Evolutionary conservation across 2,329 filamentous ascomycete species (phyloP), one percentile per base, ranked within the genome.

Genomic region (Epichloe coenophiala): DNA sequence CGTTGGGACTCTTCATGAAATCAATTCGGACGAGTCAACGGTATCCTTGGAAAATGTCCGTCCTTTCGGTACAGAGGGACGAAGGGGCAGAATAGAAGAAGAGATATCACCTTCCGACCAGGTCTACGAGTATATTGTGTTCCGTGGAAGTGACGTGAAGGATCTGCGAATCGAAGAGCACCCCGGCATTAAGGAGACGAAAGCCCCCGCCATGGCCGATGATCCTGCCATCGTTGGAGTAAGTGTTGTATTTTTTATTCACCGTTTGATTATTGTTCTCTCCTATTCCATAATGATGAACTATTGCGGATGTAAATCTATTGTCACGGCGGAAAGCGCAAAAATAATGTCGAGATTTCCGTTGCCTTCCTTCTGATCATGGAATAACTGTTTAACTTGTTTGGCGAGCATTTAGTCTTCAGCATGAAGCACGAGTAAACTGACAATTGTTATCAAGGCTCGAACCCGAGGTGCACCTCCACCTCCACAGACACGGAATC

Each of bases 321-420:
- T 76, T 80, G 65, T 76, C 75, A 79, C 80, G 77, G 81, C 84
- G 84, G 86, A 86, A 84, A 86, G 88, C 88, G 89, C 89, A 95
- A 83, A 81, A 74, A 88, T 78, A 78, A 74, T 95, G 90, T 95
- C 83, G 90, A 95, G 81, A 84, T 86, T 84, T 95, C 90, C 89
- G 90, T 95, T 96, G 90, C 89, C 90, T 96, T 96, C 90, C 90
- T 96, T 95, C 89, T 96, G 89, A 95, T 82, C 42, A 35, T 49
- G 52, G 49, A 51, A 48, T 40, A 51, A 17, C 27, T 39, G 36
- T 47, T 51, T 48, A 52, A 49, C n/a, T 48, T 50, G 21, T 55
- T 55, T 55, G 56, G 44, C 12, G 5, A 19, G 5, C 38, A 15
- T 35, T 12, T 7, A 21, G 4, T 27, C 12, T 47, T 27, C 31